These are phyloP conservation scores for Periconia sp. DNA, from an alignment of 2,329 filamentous ascomycete genomes.

Conservation along the genomic window DNA sequence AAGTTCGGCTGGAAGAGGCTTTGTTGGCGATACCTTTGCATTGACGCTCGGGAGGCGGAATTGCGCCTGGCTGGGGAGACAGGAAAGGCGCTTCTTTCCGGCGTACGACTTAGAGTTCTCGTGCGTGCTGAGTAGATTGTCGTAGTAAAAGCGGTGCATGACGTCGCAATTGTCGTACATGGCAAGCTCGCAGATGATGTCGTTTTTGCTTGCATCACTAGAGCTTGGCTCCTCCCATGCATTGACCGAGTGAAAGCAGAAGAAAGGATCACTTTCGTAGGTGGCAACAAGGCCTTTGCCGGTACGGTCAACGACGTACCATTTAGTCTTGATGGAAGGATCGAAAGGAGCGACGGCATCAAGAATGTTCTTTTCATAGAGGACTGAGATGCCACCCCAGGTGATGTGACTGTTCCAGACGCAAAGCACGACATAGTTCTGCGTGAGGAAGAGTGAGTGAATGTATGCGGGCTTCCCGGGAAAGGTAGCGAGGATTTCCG, in stretches of 20 bases:
- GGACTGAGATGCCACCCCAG: slow-evolving; percentile 63
- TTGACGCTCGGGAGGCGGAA: slow-evolving; percentile 43
- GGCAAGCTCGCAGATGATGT: slow-evolving; percentile 70
- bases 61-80: slow-evolving; percentile 34
- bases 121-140: slow-evolving; percentile 31
- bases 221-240: slow-evolving; percentile 68
- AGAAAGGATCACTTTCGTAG: slow-evolving; percentile 72
- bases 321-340: slow-evolving; percentile 61
- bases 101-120: slow-evolving; percentile 22
- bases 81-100: slow-evolving; percentile 31
- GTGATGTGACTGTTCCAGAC: slow-evolving; percentile 70
- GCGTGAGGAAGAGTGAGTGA: slow-evolving; percentile 80
- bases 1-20: slow-evolving; percentile 39
- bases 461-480: slow-evolving; percentile 69
- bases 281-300: slow-evolving; percentile 70
- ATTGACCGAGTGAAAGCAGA: slow-evolving; percentile 82
- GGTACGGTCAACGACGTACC: slow-evolving; percentile 76
- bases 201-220: slow-evolving; percentile 44
- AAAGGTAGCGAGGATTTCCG: slow-evolving; percentile 74
- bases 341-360: slow-evolving; percentile 72
- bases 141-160: slow-evolving; percentile 71
- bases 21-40: slow-evolving; percentile 29
- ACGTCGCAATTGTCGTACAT: slow-evolving; percentile 70
- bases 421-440: slow-evolving; percentile 74
- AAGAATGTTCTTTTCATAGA: slow-evolving; percentile 70